Conservation (phyloP, 2,329 filamentous ascomycete genomes). For the Colletotrichum salicis region DNA sequence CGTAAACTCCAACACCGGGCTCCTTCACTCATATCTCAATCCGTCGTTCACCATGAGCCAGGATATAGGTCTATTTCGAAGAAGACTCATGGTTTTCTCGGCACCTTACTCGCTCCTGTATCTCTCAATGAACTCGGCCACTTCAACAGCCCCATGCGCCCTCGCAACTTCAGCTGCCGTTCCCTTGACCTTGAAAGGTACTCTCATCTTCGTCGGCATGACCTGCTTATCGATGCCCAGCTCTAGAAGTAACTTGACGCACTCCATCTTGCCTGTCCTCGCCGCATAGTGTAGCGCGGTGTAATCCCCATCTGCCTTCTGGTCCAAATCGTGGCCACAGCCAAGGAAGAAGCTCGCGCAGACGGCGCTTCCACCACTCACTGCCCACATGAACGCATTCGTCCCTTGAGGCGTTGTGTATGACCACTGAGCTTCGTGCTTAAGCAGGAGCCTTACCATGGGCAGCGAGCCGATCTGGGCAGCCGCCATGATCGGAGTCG, state of each 20-base stretch:
- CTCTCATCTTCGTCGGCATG: not conserved
- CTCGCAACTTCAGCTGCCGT: conserved; percentile 26
- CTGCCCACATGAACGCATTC: conserved; percentile 11
- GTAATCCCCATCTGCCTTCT: conserved; percentile 4
- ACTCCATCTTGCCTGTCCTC: not conserved
- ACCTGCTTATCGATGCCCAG: conserved; percentile 22
- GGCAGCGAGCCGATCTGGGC: conserved; percentile 5
- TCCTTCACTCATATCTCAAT: not conserved
- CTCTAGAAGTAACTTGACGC: conserved; percentile 28
- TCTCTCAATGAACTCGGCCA: conserved; percentile 13
- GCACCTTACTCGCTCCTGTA: not conserved
- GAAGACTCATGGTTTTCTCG: not conserved
- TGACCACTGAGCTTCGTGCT: conserved; percentile 5
- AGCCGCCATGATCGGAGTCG: conserved; percentile 15
- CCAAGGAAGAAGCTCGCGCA: conserved; percentile 18
- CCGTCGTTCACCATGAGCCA: not conserved
- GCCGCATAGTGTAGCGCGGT: conserved; percentile 28
- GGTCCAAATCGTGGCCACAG: conserved; percentile 3
- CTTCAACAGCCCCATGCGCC: conserved; percentile 6
- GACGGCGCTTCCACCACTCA: not conserved
- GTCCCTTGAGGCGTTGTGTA: conserved; percentile 14
- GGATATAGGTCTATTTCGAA: not conserved
- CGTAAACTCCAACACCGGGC: not conserved
- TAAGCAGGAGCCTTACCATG: conserved; percentile 14
- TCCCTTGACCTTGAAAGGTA: conserved; percentile 12